Evolutionary conservation across 768 basidiomycete species (phyloP).

Genomic region (Naematelia encephala): DNA sequence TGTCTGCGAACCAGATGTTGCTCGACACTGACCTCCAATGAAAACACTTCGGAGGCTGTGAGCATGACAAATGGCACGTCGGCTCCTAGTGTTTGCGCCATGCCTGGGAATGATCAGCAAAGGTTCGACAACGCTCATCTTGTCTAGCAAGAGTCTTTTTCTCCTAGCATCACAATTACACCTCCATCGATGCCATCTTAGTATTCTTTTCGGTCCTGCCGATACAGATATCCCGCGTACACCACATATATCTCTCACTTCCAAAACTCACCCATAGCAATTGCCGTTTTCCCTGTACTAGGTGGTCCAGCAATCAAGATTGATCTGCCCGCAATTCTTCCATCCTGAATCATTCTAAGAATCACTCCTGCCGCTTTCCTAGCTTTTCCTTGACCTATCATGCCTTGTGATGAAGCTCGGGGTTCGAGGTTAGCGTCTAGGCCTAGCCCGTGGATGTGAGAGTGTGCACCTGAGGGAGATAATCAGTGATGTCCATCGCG

Average conservation of each 20-base stretch:
- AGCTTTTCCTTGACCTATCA: constrained; percentile 95
- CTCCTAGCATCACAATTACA: background rate
- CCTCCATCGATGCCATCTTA: too few relatives aligned
- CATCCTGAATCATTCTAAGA: constrained; percentile 96
- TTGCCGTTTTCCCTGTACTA: constrained; percentile 95
- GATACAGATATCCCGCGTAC: too few relatives aligned
- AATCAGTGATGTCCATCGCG: background rate
- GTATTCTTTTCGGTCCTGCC: background rate
- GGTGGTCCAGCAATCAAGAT: constrained; percentile 98
- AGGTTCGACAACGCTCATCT: background rate
- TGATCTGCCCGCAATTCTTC: constrained; percentile 88
- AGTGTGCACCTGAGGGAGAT: constrained; percentile 49
- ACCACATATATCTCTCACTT: background rate
- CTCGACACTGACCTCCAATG: constrained; percentile 58
- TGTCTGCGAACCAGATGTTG: constrained; percentile 1
- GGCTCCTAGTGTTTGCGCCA: constrained; percentile 89
- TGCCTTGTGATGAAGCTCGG: constrained; percentile 76
- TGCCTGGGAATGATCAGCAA: constrained; percentile 57
- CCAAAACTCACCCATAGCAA: constrained; percentile 76
- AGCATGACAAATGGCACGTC: constrained; percentile 99
- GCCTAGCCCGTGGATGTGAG: constrained; percentile 92
- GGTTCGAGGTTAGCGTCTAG: constrained; percentile 87
- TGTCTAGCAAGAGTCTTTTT: background rate
- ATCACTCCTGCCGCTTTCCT: constrained; percentile 97
- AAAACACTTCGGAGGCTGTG: constrained; percentile 96